A percentile compares a stretch with the other conserved stretches of the same genome.
phyloP scores from a whole-genome alignment of 352 stramenopile genomes.

The Phytopythium delawarense region DNA sequence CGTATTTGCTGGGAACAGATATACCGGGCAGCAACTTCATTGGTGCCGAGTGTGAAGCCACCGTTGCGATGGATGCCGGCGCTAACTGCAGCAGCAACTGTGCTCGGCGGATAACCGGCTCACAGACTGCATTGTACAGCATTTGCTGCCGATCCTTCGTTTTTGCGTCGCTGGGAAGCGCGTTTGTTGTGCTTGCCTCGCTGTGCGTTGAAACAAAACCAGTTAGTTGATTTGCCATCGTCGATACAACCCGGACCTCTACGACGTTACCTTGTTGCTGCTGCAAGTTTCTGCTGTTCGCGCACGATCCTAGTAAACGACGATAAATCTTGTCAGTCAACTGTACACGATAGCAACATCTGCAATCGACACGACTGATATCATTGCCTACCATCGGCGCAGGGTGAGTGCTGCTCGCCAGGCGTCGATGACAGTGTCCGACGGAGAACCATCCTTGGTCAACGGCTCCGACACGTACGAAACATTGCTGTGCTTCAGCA shows the following conservation, averaged over 20 bases:
- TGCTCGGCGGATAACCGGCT: slow-evolving; percentile 68
- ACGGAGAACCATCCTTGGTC: slow-evolving; percentile 49
- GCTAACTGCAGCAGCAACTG: slow-evolving; percentile 59
- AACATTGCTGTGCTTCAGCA: slow-evolving; percentile 80
- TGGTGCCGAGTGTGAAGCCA: slow-evolving; percentile 23
- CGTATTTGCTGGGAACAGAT: slow-evolving; percentile 47
- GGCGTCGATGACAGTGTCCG: slow-evolving; percentile 62
- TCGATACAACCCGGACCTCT: neutral
- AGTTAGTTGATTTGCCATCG: neutral
- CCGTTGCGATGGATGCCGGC: slow-evolving; percentile 34
- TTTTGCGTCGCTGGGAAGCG: slow-evolving; percentile 33
- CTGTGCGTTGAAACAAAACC: slow-evolving; percentile 10
- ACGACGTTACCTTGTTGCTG: slow-evolving; percentile 36
- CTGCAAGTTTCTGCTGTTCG: slow-evolving; percentile 83
- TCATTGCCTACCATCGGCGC: slow-evolving; percentile 64
- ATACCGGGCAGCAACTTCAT: slow-evolving; percentile 76
- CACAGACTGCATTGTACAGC: slow-evolving; percentile 78
- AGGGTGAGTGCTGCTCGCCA: slow-evolving; percentile 78
- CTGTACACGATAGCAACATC: neutral
- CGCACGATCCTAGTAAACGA: slow-evolving; percentile 65
- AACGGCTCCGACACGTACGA: slow-evolving; percentile 66
- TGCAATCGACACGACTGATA: neutral
- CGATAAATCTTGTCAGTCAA: neutral
- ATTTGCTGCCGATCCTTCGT: slow-evolving; percentile 63
- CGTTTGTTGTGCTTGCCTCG: slow-evolving; percentile 25